Evolutionary conservation across 2,329 filamentous ascomycete species (phyloP), one percentile per base, ranked within the genome.

Genomic region (Clonostachys rosea): DNA sequence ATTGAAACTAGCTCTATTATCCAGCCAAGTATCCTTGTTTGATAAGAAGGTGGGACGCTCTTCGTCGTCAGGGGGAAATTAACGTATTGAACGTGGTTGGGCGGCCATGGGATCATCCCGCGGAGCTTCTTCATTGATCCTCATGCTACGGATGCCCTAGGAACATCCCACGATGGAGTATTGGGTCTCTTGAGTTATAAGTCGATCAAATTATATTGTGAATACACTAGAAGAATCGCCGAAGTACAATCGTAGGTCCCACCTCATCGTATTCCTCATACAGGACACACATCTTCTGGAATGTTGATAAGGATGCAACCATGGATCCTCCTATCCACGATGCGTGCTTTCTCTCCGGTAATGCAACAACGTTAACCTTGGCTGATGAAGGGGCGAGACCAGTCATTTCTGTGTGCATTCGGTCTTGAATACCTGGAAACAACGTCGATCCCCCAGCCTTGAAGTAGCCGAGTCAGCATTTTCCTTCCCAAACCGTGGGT

Each of bases 321-420:
- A 96, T 96, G 74, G 91, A 95, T 83, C 91, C 91, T 90, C 91
- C 91, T 73, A 96, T 95, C 91, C 91, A 96, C 81, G 95, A 91
- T 54, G 90, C 95, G 87, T 96, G 95, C 83, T 95, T 95, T 76
- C 91, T 87, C 86, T 95, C 91, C 59, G 91, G 91, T 65, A 91
- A 91, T 78, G 91, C 91, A 70, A 95, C 95, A 78, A 95, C 95
- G 87, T 95, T 95, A 82, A 95, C 90, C 87, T 95, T 95, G 91
- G 95, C 95, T 30, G 91, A 96, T 58, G 92, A 96, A 68, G 94
- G 94, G 70, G 94, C 94, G 77, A 99, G 89, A 71, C 91, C 88
- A 73, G 91, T 96, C 74, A 99, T 97, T 83, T 97, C 94, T 89
- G 97, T 97, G 80, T 97, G 92, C 94, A 99, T 97, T 84, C 94